Conservation (phyloP, 2,329 filamentous ascomycete species). For the Colletotrichum ledebouriae region DNA sequence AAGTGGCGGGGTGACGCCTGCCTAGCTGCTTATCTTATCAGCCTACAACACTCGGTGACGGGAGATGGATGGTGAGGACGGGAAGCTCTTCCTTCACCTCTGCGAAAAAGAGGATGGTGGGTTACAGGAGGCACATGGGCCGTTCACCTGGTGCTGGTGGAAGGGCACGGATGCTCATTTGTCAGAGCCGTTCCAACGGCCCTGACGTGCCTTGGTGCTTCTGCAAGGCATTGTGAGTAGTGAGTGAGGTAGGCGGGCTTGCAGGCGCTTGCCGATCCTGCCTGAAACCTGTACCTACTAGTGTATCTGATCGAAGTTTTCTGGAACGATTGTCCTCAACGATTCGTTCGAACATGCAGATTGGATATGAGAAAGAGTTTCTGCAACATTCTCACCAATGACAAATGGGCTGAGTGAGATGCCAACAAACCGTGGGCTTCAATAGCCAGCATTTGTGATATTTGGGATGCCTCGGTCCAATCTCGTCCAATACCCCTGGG, state of each 20-base stretch:
- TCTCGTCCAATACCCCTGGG: no score
- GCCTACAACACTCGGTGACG: background rate
- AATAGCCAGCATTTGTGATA: no score
- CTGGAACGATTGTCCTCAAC: background rate
- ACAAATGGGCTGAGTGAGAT: no score
- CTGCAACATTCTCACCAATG: no score
- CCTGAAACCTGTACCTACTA: conserved; percentile 19
- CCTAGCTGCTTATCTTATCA: conserved; percentile 43
- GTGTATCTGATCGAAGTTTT: background rate
- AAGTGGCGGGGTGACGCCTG: conserved; percentile 37
- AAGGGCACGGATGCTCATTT: conserved; percentile 21
- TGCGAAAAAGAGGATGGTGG: background rate
- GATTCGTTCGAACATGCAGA: background rate
- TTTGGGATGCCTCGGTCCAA: no score
- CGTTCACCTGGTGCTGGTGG: background rate
- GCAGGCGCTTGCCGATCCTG: conserved; percentile 9
- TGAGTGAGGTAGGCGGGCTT: background rate
- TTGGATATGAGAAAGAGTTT: background rate
- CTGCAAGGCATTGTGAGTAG: background rate
- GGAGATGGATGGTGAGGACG: background rate
- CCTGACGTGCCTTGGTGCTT: background rate
- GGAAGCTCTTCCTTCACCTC: background rate
- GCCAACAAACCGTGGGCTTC: no score
- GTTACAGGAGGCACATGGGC: conserved; percentile 4
- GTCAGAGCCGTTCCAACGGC: conserved; percentile 15